Percentiles rank a stretch among this genome's conserved stretches.
phyloP scores from a whole-genome alignment of 176 grass and related monocot species.

The Microstegium vimineum region DNA sequence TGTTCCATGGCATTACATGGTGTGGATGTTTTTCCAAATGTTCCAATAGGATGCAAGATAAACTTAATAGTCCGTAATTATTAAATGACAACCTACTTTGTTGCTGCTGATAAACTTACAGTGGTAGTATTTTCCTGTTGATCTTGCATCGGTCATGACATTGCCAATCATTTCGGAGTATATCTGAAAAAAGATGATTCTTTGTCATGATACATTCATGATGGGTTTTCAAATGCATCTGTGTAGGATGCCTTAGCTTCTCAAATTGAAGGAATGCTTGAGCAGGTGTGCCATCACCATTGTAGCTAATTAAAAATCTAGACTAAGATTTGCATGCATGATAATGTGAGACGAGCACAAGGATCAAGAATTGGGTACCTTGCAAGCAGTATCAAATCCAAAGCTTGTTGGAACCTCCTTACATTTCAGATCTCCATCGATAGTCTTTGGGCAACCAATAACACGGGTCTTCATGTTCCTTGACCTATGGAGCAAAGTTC shows the following conservation, averaged over 20 bases:
- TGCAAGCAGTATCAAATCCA: conserved; percentile 99
- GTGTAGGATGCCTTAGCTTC: neutral
- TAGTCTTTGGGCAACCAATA: conserved; percentile 99
- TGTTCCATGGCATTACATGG: neutral
- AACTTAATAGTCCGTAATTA: neutral
- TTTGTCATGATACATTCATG: neutral
- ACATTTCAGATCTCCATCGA: conserved; percentile 94
- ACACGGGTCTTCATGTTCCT: conserved; percentile 83
- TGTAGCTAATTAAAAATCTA: neutral
- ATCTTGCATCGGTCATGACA: conserved; percentile 98
- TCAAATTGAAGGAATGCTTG: neutral
- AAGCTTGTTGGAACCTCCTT: conserved; percentile 99
- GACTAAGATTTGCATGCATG: neutral
- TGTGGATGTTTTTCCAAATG: neutral
- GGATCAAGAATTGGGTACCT: conserved; percentile 41
- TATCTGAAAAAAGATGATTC: conserved; percentile 53
- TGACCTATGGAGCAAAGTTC: conserved; percentile 39
- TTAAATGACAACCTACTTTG: neutral
- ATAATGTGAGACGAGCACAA: neutral
- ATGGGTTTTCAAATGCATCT: neutral
- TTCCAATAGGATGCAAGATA: neutral
- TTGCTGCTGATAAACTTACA: conserved; percentile 56
- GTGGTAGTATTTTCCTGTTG: conserved; percentile 98
- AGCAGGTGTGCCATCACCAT: neutral
- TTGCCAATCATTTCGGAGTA: conserved; percentile 99